Base-by-base conservation (phyloP, 2,329 filamentous ascomycete species). In the Colletotrichum zoysiae region DNA sequence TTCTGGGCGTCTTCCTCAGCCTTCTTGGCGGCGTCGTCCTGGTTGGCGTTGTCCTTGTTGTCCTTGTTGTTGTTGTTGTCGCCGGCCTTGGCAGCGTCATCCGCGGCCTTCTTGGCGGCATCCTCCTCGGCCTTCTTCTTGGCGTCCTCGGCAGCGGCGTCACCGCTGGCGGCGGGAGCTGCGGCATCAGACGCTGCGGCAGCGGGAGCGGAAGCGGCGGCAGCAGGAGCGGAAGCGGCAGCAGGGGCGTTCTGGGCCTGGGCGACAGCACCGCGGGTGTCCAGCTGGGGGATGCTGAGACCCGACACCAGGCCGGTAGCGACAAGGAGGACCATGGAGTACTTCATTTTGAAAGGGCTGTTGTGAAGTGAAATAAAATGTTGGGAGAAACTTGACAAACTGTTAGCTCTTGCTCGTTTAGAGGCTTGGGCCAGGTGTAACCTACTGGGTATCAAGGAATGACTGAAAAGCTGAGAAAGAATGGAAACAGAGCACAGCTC, bases 231-330 rank as follows among this genome's bases (percentile, higher is more conserved):
- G 3, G 67, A 38, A 1, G 33, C 48, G 44, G 65, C 65, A n/a
- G 53, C 2, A 6, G 59, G 18, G 6, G 69, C 51, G n/a, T 53
- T 48, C 35, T 26, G 48, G 57, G 57, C 72, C 60, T 62, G 30
- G 33, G 48, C 58, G n/a, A 66, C 7, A 38, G 33, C 65, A 35
- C 63, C 23, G 56, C 70, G 61, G 64, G 70, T 55, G 35, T 58
- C 63, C 46, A 67, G 64, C 46, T 57, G 67, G 60, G 77, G 77
- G 23, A 78, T 75, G 55, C 74, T 76, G 53, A 76, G 74, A 58
- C 76, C 78, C 70, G 78, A 78, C 70, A 75, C 78, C 76, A 80
- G 76, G 74, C 78, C 77, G 71, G 76, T 76, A 40, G 78, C 75
- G 46, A 79, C 40, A 48, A 79, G 73, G 59, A 80, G 69, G 35